A percentile compares a stretch with the other conserved stretches of the same genome.
Conservation (phyloP, 495 filamentous ascomycete species). For the Thermothielavioides terrestris region DNA sequence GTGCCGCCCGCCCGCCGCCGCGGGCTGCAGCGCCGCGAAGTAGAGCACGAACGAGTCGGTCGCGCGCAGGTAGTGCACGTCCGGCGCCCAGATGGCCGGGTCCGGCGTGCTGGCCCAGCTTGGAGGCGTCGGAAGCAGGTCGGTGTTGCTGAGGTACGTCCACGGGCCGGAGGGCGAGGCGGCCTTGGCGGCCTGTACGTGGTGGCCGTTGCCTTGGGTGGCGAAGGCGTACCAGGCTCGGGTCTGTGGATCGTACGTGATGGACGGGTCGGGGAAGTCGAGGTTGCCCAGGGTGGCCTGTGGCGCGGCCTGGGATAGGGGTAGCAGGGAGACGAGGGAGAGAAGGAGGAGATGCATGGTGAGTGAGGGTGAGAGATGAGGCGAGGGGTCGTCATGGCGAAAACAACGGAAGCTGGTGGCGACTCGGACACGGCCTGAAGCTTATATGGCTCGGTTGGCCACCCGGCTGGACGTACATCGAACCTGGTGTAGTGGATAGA, state of each 20-base stretch:
- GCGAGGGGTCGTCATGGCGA: too few species aligned
- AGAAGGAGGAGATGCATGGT: not conserved
- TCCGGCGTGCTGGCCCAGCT: slow-evolving; percentile 21
- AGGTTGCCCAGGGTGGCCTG: slow-evolving; percentile 3
- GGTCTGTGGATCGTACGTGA: slow-evolving; percentile 20
- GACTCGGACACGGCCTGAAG: too few species aligned
- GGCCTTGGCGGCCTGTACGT: slow-evolving; percentile 24
- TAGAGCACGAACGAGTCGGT: slow-evolving; percentile 49
- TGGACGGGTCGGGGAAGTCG: slow-evolving; percentile 29
- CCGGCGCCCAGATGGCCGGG: slow-evolving; percentile 40
- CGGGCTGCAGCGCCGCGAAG: slow-evolving; percentile 39
- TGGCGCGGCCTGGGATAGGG: not conserved
- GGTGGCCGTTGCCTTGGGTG: slow-evolving; percentile 19
- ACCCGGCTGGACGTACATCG: too few species aligned
- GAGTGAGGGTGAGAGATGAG: too few species aligned
- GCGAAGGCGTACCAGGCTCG: slow-evolving; percentile 30
- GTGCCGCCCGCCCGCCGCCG: slow-evolving; percentile 28
- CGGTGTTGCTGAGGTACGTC: slow-evolving; percentile 15
- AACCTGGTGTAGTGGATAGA: too few species aligned
- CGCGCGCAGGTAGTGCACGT: slow-evolving; percentile 28
- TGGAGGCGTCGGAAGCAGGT: slow-evolving; percentile 21
- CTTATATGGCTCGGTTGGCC: too few species aligned
- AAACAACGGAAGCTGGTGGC: too few species aligned
- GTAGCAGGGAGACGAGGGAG: not conserved
- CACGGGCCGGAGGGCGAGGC: slow-evolving; percentile 13